phyloP scores from a whole-genome alignment of 371 early-diverging fungal species.

The Aphelidium insulamus region DNA sequence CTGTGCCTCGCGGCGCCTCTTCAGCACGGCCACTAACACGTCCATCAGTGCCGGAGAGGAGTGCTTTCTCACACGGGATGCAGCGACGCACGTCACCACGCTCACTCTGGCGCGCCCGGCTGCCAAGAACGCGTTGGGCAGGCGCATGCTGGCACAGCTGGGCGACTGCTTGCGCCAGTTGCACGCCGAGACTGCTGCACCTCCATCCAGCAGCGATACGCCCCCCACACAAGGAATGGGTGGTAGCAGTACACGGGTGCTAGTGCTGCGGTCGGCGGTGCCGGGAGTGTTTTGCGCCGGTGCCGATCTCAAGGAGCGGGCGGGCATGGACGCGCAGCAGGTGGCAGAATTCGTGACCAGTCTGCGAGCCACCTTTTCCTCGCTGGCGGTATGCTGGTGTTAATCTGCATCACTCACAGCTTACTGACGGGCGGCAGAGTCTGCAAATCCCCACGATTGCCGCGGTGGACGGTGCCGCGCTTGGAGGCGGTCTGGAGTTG shows the following conservation, averaged over 20 bases:
- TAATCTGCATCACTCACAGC: conserved; percentile 1
- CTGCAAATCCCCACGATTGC: conserved; percentile 86
- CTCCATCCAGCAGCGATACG: background rate
- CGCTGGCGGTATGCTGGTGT: conserved; percentile 36
- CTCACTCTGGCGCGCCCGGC: conserved; percentile 11
- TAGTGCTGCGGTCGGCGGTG: conserved; percentile 57
- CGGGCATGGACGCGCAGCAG: conserved; percentile 54
- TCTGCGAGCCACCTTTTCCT: conserved; percentile 50
- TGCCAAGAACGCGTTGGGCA: conserved; percentile 22
- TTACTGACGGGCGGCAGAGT: too few relatives aligned
- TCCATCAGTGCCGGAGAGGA: too few relatives aligned
- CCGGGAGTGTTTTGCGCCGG: conserved; percentile 84
- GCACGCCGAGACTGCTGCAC: conserved; percentile 2
- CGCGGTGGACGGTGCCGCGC: conserved; percentile 79
- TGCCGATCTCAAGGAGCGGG: conserved; percentile 88
- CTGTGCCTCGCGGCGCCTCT: too few relatives aligned
- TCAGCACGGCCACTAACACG: too few relatives aligned
- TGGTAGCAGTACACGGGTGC: conserved; percentile 39
- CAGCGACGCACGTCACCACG: too few relatives aligned
- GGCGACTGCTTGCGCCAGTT: conserved; percentile 7
- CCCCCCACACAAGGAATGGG: conserved; percentile 4
- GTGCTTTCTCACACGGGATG: too few relatives aligned
- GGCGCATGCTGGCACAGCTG: conserved; percentile 14
- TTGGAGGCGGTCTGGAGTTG: conserved; percentile 88
- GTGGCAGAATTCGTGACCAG: conserved; percentile 60